phyloP scores from a whole-genome alignment of 2,329 filamentous ascomycete genomes.

The Hypoxylon sp. region DNA sequence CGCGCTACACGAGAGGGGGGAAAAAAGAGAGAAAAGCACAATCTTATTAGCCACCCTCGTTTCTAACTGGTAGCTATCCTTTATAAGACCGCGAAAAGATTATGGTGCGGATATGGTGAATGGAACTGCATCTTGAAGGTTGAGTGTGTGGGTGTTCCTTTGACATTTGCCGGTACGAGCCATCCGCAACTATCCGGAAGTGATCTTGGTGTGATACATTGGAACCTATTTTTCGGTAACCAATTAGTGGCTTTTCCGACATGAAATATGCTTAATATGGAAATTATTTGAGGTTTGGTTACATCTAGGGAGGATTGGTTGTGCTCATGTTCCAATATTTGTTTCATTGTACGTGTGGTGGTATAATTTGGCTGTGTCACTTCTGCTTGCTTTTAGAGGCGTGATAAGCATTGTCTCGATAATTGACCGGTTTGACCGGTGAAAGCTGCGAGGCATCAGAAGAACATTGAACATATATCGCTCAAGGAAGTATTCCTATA shows the following conservation, averaged over 20 bases:
- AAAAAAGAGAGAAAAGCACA: background rate
- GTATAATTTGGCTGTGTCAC: conserved; percentile 5
- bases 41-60: background rate
- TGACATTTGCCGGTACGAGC: background rate
- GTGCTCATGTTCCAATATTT: background rate
- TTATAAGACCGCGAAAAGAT: background rate
- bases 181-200: background rate
- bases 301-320: conserved; percentile 7
- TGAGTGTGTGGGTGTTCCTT: background rate
- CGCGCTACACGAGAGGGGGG: background rate
- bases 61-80: background rate
- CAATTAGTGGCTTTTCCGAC: conserved; percentile 9
- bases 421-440: background rate
- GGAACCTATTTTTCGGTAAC: background rate
- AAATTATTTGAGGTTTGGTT: background rate
- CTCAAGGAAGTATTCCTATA: too few relatives aligned
- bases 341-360: background rate
- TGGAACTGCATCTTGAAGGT: background rate
- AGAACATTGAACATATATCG: too few relatives aligned
- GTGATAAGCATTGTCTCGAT: background rate
- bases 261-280: conserved; percentile 11
- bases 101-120: background rate
- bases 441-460: too few relatives aligned
- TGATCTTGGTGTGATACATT: background rate
- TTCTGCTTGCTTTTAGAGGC: background rate